Evolutionary conservation across 805 yeast species (phyloP).

Genomic region (Yamadazyma sp.): DNA sequence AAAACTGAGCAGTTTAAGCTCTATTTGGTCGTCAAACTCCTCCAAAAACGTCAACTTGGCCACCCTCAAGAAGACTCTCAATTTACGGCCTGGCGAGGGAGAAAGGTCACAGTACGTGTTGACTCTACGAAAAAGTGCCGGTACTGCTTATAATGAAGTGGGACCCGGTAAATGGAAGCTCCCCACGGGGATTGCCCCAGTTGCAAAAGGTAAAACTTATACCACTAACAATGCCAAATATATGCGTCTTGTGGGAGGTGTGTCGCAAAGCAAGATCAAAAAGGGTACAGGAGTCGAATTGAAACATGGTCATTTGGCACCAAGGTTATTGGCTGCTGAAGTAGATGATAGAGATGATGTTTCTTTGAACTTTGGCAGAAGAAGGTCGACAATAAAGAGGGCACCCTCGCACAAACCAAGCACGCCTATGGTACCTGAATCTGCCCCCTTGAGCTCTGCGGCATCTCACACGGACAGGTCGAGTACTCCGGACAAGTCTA

Average conservation of each 20-base stretch:
- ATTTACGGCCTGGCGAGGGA: conserved; percentile 49
- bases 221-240: conserved; percentile 26
- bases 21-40: conserved; percentile 33
- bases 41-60: conserved; percentile 38
- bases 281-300: conserved; percentile 51
- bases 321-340: conserved; percentile 71
- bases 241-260: conserved; percentile 26
- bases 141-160: conserved; percentile 49
- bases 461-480: conserved; percentile 5
- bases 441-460: conserved; percentile 13
- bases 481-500: conserved; percentile 5
- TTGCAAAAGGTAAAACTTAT: conserved; percentile 33
- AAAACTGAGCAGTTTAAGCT: conserved; percentile 32
- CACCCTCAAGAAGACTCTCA: conserved; percentile 33
- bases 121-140: conserved; percentile 41
- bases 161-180: conserved; percentile 49
- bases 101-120: conserved; percentile 51
- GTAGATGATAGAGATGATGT: conserved; percentile 60
- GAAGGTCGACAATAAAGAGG: not conserved
- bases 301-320: conserved; percentile 62
- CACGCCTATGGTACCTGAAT: conserved; percentile 4
- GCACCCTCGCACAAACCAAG: conserved; percentile 12
- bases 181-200: conserved; percentile 56
- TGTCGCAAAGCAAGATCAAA: conserved; percentile 26
- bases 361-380: conserved; percentile 9